phyloP scores from a whole-genome alignment of 1,139 yeast genomes.

The Lodderomyces metapsilosis region DNA sequence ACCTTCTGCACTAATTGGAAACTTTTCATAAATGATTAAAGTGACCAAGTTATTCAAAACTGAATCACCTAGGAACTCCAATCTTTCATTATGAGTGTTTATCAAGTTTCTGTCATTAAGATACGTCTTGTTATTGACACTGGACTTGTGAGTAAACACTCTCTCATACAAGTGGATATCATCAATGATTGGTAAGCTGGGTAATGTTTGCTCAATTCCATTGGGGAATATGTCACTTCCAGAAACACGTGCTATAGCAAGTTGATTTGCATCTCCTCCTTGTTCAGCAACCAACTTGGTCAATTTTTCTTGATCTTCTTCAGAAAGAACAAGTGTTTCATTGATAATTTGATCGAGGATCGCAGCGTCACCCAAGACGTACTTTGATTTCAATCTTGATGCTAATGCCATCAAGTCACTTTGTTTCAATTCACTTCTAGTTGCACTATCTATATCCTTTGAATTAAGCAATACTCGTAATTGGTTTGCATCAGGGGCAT shows the following conservation, averaged over 20 bases:
- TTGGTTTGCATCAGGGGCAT: constrained; percentile 51
- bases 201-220: constrained; percentile 39
- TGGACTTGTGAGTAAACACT: constrained; percentile 82
- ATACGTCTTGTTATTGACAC: constrained; percentile 58
- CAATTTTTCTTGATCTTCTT: constrained; percentile 13
- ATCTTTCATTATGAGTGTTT: constrained; percentile 76
- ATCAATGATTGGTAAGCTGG: constrained; percentile 66
- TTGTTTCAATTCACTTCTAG: constrained; percentile 49
- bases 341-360: constrained; percentile 48
- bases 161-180: constrained; percentile 60
- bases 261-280: constrained; percentile 1
- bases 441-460: constrained; percentile 30
- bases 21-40: constrained; percentile 58
- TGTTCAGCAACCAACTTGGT: constrained; percentile 6
- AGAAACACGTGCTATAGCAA: neutral
- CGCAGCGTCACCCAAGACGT: constrained; percentile 45
- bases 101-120: constrained; percentile 57
- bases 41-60: constrained; percentile 75
- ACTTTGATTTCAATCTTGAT: constrained; percentile 53
- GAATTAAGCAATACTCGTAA: constrained; percentile 31
- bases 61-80: constrained; percentile 94
- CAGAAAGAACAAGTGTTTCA: constrained; percentile 14
- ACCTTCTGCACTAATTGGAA: constrained; percentile 80
- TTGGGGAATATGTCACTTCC: constrained; percentile 16
- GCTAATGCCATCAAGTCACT: constrained; percentile 59